Conservation (phyloP, 208 protist genomes). For the Wallacemonas rigidus region DNA sequence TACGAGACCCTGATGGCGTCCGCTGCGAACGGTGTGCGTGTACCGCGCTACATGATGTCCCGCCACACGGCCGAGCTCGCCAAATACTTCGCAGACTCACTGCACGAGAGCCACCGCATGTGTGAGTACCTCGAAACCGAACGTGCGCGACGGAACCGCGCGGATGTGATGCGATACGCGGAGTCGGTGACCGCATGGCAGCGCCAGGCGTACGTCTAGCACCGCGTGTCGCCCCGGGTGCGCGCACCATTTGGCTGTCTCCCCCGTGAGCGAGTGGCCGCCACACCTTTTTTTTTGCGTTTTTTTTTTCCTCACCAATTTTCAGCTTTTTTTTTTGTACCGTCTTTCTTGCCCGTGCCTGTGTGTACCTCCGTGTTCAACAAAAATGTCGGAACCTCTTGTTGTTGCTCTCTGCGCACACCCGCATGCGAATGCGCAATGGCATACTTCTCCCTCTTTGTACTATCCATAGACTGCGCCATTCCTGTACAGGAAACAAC, state of each 20-base stretch:
- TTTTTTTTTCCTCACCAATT: not conserved
- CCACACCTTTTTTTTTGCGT: not conserved
- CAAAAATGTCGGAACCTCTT: no score
- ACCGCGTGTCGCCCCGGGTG: not conserved
- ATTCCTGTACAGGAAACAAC: no score
- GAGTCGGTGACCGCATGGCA: slow-evolving; percentile 80
- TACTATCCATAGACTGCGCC: slow-evolving; percentile 1
- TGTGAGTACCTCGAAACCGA: slow-evolving; percentile 69
- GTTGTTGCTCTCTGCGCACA: no score
- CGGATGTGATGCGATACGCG: slow-evolving; percentile 71
- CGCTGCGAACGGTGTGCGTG: slow-evolving; percentile 64
- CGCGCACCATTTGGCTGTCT: no score
- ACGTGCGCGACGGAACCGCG: slow-evolving; percentile 43
- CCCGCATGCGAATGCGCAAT: no score
- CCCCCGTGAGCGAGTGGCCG: no score
- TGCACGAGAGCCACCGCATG: slow-evolving; percentile 71
- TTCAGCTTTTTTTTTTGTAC: not conserved
- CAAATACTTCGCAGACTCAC: slow-evolving; percentile 62
- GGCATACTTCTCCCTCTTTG: not conserved
- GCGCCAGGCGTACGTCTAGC: slow-evolving; percentile 50
- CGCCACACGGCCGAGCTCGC: slow-evolving; percentile 64
- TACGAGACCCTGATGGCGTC: slow-evolving; percentile 74
- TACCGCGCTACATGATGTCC: slow-evolving; percentile 69
- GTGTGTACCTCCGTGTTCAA: no score
- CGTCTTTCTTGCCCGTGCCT: not conserved